Conservation (phyloP, 371 early-diverging fungal genomes). For the Mortierella sp. region DNA sequence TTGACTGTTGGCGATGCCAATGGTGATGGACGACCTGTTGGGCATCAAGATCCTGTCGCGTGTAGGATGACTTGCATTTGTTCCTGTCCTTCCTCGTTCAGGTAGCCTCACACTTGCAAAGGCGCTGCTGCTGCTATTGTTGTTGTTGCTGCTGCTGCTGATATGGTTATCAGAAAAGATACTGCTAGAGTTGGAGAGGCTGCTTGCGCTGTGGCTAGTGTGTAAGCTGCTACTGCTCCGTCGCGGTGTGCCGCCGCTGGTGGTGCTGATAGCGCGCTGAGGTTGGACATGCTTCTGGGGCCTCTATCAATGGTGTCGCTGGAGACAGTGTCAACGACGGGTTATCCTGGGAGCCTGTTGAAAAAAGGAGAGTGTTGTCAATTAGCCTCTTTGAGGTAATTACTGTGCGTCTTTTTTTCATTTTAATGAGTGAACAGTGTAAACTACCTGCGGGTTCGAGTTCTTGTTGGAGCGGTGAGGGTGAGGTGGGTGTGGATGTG, state of each 20-base stretch:
- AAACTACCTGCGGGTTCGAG: conserved; percentile 26
- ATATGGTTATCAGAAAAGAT: neutral
- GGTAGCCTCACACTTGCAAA: conserved; percentile 16
- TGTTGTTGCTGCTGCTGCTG: conserved; percentile 10
- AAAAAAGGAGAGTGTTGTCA: neutral
- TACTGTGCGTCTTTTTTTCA: neutral
- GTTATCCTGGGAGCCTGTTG: conserved; percentile 16
- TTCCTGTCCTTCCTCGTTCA: conserved; percentile 35
- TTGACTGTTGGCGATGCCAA: conserved; percentile 53
- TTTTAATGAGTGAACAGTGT: neutral
- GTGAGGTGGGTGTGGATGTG: conserved; percentile 7
- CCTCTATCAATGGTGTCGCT: conserved; percentile 42
- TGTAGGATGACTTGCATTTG: conserved; percentile 14
- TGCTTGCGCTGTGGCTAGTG: conserved; percentile 13
- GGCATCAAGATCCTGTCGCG: conserved; percentile 55
- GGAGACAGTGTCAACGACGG: conserved; percentile 45
- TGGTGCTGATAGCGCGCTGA: neutral
- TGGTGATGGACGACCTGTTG: conserved; percentile 55
- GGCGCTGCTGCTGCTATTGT: conserved; percentile 11
- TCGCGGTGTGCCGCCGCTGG: neutral
- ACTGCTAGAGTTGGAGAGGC: conserved; percentile 15
- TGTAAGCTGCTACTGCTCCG: conserved; percentile 13
- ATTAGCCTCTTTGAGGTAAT: neutral
- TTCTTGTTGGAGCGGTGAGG: conserved; percentile 34
- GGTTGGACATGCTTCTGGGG: conserved; percentile 3